These are phyloP conservation scores for Boletus sp. DNA, from an alignment of 768 basidiomycete species.

Conservation along the genomic window DNA sequence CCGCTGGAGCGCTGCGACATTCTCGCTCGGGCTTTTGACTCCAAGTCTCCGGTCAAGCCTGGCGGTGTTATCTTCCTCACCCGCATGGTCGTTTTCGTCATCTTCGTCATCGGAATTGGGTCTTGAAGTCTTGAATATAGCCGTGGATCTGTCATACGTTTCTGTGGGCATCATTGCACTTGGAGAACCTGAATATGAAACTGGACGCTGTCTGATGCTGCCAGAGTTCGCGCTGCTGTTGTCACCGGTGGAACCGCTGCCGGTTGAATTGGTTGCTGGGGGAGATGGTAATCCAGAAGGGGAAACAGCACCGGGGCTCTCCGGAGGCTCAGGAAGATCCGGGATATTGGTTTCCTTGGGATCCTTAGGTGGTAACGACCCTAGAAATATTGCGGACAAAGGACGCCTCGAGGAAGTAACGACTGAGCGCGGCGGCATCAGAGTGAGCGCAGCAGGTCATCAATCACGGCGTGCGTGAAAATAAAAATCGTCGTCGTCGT, in stretches of 20 bases:
- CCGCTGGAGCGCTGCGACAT: conserved; percentile 57
- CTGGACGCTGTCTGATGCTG: conserved; percentile 36
- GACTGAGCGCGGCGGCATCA: conserved; percentile 52
- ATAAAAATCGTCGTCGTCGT: conserved; percentile 20
- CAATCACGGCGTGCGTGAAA: conserved; percentile 19
- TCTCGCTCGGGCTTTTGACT: conserved; percentile 46
- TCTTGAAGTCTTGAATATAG: conserved; percentile 27
- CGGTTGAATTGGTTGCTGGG: conserved; percentile 82
- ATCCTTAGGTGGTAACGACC: conserved; percentile 40
- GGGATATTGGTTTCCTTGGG: conserved; percentile 45
- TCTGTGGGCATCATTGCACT: conserved; percentile 40
- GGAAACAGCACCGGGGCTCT: conserved; percentile 52
- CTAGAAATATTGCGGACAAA: conserved; percentile 60
- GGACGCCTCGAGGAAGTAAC: conserved; percentile 45
- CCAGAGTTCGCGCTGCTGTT: conserved; percentile 42
- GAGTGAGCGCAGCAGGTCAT: conserved; percentile 26
- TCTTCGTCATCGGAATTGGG: conserved; percentile 44
- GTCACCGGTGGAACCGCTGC: conserved; percentile 73
- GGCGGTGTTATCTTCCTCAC: conserved; percentile 66
- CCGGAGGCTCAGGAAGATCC: conserved; percentile 65
- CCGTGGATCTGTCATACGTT: conserved; percentile 34
- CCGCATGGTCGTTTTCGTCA: conserved; percentile 45
- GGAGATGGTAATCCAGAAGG: conserved; percentile 76
- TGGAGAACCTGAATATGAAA: conserved; percentile 25
- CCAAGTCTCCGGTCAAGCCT: conserved; percentile 39